These are phyloP conservation scores for Didymella sp. DNA, from an alignment of 2,329 filamentous ascomycete genomes.

Conservation along the genomic window DNA sequence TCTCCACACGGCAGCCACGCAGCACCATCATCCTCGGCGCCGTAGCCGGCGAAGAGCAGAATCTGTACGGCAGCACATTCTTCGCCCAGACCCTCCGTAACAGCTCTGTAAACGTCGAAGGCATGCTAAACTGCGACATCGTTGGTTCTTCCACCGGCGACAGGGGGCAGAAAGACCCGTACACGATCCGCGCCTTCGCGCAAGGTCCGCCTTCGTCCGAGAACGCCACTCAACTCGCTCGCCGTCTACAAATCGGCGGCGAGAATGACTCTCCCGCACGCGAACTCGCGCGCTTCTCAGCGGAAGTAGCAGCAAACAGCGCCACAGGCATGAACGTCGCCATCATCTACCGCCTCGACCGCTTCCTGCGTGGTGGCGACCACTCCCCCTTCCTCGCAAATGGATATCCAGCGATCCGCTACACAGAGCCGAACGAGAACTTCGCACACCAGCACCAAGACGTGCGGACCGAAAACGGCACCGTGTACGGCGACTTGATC, in stretches of 20 bases:
- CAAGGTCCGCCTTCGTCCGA: constrained; percentile 58
- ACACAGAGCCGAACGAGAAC: constrained; percentile 66
- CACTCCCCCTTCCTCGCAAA: constrained; percentile 62
- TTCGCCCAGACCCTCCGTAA: constrained; percentile 62
- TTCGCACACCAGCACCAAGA: constrained; percentile 66
- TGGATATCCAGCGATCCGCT: constrained; percentile 63
- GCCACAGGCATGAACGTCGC: constrained; percentile 63
- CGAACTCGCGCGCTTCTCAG: constrained; percentile 62
- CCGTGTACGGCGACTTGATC: constrained; percentile 62
- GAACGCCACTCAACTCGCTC: constrained; percentile 46
- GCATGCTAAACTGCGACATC: constrained; percentile 66
- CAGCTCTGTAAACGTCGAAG: constrained; percentile 61
- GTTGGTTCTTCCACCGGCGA: constrained; percentile 60
- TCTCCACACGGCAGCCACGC: constrained; percentile 56
- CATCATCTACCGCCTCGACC: constrained; percentile 63
- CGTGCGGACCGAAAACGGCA: constrained; percentile 57
- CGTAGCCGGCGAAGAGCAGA: constrained; percentile 66
- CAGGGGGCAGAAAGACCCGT: constrained; percentile 56
- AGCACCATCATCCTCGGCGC: constrained; percentile 65
- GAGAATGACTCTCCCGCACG: constrained; percentile 64
- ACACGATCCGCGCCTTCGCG: constrained; percentile 63
- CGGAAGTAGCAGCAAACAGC: constrained; percentile 61
- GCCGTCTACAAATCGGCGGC: constrained; percentile 51
- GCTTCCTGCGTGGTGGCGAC: constrained; percentile 64
- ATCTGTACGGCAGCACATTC: constrained; percentile 60